Conservation (phyloP, 495 filamentous ascomycete species). For the Lophiostoma macrostomum region DNA sequence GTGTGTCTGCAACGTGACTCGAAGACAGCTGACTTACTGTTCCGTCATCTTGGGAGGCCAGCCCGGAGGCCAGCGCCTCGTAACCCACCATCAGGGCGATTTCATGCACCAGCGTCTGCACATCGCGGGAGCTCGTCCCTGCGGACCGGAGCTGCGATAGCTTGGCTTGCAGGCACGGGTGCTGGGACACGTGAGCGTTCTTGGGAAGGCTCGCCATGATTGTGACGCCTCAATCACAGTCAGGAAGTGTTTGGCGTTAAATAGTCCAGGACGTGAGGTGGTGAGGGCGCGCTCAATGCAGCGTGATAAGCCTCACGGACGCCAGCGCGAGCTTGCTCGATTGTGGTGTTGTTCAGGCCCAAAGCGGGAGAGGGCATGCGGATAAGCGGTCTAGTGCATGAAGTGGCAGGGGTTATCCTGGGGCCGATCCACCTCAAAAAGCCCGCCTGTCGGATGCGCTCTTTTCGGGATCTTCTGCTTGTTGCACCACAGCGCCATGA, state of each 20-base stretch:
- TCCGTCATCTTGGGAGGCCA: conserved; percentile 42
- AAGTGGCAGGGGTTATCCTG: neutral
- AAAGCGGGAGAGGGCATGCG: neutral
- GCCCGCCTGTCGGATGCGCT: too few relatives aligned
- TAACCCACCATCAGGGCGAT: conserved; percentile 78
- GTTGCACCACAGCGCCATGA: too few relatives aligned
- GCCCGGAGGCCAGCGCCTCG: conserved; percentile 69
- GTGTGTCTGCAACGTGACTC: too few relatives aligned
- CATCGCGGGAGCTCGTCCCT: conserved; percentile 66
- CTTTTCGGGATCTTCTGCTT: neutral
- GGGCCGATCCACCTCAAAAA: neutral
- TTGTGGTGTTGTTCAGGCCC: too few relatives aligned
- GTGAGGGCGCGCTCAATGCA: neutral
- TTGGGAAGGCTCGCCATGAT: conserved; percentile 48
- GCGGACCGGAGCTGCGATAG: conserved; percentile 81
- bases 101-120: conserved; percentile 77
- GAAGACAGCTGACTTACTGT: conserved; percentile 40
- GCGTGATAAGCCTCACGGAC: too few relatives aligned
- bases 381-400: conserved; percentile 4
- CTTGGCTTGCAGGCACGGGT: conserved; percentile 85
- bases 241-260: conserved; percentile 5
- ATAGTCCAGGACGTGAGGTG: conserved; percentile 1
- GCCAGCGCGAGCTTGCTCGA: too few relatives aligned
- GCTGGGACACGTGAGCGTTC: conserved; percentile 78
- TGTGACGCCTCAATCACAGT: conserved; percentile 17